Conservation (phyloP, 768 basidiomycete species). For the Auriscalpium vulgare region DNA sequence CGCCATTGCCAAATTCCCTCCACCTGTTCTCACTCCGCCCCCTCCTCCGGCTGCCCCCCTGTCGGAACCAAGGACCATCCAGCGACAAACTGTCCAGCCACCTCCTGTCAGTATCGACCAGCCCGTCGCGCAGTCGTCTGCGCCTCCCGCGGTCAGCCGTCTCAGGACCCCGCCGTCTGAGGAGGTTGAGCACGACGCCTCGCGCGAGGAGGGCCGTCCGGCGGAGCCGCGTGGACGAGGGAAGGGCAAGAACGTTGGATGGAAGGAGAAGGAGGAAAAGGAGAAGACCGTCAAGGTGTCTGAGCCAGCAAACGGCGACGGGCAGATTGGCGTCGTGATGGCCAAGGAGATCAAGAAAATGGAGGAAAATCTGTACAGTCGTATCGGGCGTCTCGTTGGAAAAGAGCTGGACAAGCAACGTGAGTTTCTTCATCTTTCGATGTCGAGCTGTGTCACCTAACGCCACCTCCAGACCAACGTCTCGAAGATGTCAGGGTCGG, state of each 20-base stretch:
- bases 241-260: conserved; percentile 52
- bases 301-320: conserved; percentile 31
- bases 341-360: conserved; percentile 76
- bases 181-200: conserved; percentile 59
- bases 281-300: conserved; percentile 34
- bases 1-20: conserved; percentile 56
- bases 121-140: conserved; percentile 12
- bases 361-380: conserved; percentile 69
- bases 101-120: conserved; percentile 10
- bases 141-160: conserved; percentile 29
- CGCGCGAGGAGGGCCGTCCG: conserved; percentile 48
- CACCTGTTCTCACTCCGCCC: conserved; percentile 25
- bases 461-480: conserved; percentile 55
- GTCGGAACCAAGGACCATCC: conserved; percentile 13
- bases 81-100: conserved; percentile 14
- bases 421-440: conserved; percentile 29
- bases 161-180: conserved; percentile 67
- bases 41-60: conserved; percentile 18
- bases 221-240: conserved; percentile 44
- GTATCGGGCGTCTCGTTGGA: conserved; percentile 69
- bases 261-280: conserved; percentile 48
- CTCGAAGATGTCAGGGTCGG: conserved; percentile 73
- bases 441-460: conserved; percentile 3
- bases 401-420: conserved; percentile 91
- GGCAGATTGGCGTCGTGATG: conserved; percentile 48